Evolutionary conservation across 331 rosid species (phyloP), one percentile per base, ranked within the genome.

Genomic region (Spiraea crenata): DNA sequence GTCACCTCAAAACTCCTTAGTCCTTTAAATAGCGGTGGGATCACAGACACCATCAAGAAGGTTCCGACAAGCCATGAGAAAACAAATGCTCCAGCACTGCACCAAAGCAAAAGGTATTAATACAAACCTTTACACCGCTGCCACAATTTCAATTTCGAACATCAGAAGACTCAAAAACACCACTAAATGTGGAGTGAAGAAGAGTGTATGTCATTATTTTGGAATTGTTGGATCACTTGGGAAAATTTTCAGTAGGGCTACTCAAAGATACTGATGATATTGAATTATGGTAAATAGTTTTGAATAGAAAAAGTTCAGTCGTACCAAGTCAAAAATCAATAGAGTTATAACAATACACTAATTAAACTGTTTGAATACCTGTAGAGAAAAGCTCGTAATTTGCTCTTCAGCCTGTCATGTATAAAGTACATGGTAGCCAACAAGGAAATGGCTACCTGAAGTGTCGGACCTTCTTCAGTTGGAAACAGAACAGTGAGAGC

Each of bases 381-480:
- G 17, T 91, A 93, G 71, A 93, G 88, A 0, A 82, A 77, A 48
- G 99, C 83, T 71, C 93, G 85, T 60, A 86, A 52, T 73, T 79
- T 93, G 88, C 88, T 86, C 90, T 86, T 89, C 80, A 93, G 79
- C 72, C 97, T 88, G 51, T 93, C 89, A 15, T 89, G n/a, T 74
- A 93, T 19, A 80, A 93, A 85, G 82, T 93, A 91, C 5, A 89
- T 65, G 46, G 99, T 93, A 58, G 95, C 97, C 15, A 93, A 38
- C 63, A 93, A 85, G 45, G 99, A 93, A 76, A 91, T 7, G 67
- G 95, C 95, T 0, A 93, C 99, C 86, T 93, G 99, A 81, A 93
- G 89, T 13, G 97, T 93, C 64, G 99, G 99, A 59, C 99, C 99
- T 76, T 91, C 97, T 81, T 93, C 99, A 38, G 99, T 93, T 75